Evolutionary conservation across 805 yeast genomes (phyloP).

Genomic region (Nadsonia fulvescens): DNA sequence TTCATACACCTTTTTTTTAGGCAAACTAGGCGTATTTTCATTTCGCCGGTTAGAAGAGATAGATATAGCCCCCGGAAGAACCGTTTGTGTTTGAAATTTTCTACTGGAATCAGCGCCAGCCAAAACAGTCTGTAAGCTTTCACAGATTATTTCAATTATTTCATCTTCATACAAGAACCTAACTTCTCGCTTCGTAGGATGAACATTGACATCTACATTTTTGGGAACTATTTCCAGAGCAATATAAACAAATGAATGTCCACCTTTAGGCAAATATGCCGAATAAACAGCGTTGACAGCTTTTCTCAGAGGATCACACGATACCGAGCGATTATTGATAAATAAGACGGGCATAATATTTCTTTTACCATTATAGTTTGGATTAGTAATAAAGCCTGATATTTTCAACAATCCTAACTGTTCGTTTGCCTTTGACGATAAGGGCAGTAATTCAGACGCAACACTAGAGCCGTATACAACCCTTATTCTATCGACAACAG

Average conservation of each 20-base stretch:
- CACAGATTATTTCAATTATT: conserved; percentile 45
- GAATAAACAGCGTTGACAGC: conserved; percentile 47
- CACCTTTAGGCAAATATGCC: conserved; percentile 59
- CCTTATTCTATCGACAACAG: conserved; percentile 52
- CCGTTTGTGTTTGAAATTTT: conserved; percentile 45
- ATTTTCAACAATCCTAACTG: conserved; percentile 34
- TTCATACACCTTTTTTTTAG: conserved; percentile 28
- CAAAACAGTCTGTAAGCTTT: conserved; percentile 30
- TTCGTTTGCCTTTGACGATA: conserved; percentile 28
- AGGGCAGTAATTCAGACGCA: conserved; percentile 34
- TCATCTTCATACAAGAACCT: conserved; percentile 75
- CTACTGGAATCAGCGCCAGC: conserved; percentile 48
- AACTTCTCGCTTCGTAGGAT: conserved; percentile 90
- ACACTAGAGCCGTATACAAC: conserved; percentile 51
- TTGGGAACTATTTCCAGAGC: conserved; percentile 47
- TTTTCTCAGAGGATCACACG: conserved; percentile 62
- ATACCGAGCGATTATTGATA: conserved; percentile 67
- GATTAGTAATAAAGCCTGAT: conserved; percentile 47
- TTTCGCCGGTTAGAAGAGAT: conserved; percentile 1
- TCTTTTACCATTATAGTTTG: conserved; percentile 56
- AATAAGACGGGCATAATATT: conserved; percentile 54
- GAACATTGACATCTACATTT: conserved; percentile 81
- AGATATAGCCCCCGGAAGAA: conserved; percentile 1
- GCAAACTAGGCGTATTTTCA: conserved; percentile 1
- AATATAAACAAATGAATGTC: conserved; percentile 59